Evolutionary conservation across 139 green algal species (phyloP).

Genomic region (Parachlorella kessleri): DNA sequence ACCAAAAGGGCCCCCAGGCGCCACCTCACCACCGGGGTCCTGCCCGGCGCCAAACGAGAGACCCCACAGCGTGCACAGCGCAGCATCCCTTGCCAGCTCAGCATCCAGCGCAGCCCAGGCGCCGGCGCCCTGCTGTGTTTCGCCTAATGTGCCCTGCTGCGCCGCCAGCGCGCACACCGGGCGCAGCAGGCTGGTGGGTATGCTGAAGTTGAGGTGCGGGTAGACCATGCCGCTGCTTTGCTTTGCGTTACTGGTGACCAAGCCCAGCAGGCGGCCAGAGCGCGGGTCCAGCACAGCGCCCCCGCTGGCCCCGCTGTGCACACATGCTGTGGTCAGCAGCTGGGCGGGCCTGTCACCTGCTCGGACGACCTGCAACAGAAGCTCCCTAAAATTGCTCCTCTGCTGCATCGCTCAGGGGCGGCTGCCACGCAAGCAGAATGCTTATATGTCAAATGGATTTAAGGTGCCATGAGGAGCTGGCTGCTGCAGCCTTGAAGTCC

Average conservation of each 20-base stretch:
- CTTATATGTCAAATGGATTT: too few species aligned
- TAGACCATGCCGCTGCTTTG: conserved; percentile 35
- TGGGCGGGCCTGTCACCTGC: conserved; percentile 43
- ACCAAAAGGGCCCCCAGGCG: background rate
- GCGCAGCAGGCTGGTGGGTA: conserved; percentile 50
- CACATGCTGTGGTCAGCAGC: conserved; percentile 67
- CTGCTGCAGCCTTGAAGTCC: too few species aligned
- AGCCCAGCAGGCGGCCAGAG: conserved; percentile 55
- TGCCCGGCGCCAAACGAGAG: background rate
- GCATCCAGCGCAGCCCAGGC: conserved; percentile 33
- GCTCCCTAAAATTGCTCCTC: too few species aligned
- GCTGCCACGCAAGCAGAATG: too few species aligned
- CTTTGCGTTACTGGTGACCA: conserved; percentile 63
- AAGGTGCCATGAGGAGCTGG: too few species aligned
- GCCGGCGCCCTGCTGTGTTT: background rate
- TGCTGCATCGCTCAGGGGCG: too few species aligned
- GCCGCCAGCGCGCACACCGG: conserved; percentile 32
- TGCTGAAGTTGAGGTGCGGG: conserved; percentile 68
- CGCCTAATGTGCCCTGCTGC: background rate
- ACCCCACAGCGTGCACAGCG: conserved; percentile 34
- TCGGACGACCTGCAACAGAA: conserved; percentile 9
- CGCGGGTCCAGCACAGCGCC: conserved; percentile 56
- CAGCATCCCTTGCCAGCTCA: conserved; percentile 21
- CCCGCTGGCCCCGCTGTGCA: conserved; percentile 76
- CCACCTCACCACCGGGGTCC: background rate